Evolutionary conservation across 1,284 basidiomycete species (phyloP), one percentile per base, ranked within the genome.

Genomic region (Anthracocystis walkeri): DNA sequence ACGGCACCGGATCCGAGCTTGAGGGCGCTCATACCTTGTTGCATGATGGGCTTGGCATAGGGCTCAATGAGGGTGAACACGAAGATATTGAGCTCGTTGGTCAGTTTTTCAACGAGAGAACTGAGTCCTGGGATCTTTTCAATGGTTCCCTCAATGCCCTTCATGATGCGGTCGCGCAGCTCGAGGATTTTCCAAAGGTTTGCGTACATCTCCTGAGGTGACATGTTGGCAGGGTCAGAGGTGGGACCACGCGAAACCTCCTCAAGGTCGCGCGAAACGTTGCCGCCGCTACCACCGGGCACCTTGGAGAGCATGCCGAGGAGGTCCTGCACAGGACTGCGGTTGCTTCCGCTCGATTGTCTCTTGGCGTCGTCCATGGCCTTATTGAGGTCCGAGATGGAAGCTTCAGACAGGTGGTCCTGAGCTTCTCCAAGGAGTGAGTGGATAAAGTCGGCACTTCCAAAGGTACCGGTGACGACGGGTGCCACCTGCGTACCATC

Each of bases 381-480:
- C 75, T 91, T 90, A 87, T 92, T 93, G 45, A 97, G 89, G 82
- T 97, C 94, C 0, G 91, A 90, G 1, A 97, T 93, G 33, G 93
- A 95, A 1, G 94, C 92, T 87, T 93, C 86, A n/a, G 84, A 85
- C 23, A 87, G 66, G 48, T 84, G 81, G 51, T 90, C 90, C 63
- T 88, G 88, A 12, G 89, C 89, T 82, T 91, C 88, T 8, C 88
- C 88, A 70, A 88, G 86, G 14, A 84, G 61, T 16, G 80, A 78
- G 50, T 81, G 74, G 23, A 78, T 72, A 81, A 96, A 96, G 85
- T 96, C 94, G 78, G 89, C 91, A 1, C 91, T 91, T 14, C 94
- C 94, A 78, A 96, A 96, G 0, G 93, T 92, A 8, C 92, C 94
- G 2, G 94, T 96, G 12, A 96, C 92, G 51, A 96, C 88, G 0